These are phyloP conservation scores for Lophium mytilinum DNA, from an alignment of 495 filamentous ascomycete species.

Conservation along the genomic window DNA sequence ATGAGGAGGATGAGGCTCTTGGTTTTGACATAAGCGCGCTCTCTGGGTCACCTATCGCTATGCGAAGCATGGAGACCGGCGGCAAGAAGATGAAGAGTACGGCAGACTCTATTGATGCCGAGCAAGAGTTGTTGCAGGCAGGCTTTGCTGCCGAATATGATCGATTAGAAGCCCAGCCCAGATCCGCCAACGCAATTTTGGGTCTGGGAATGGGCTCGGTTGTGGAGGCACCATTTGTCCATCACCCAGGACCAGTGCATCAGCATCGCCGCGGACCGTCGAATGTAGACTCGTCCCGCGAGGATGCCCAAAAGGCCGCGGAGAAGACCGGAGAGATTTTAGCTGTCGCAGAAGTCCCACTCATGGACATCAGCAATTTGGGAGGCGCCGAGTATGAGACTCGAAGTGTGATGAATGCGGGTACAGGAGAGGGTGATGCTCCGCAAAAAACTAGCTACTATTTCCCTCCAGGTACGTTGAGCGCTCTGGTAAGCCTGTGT, in stretches of 20 bases:
- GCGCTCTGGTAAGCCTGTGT: conserved; percentile 6
- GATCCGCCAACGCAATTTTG: background rate
- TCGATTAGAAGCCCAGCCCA: conserved; percentile 15
- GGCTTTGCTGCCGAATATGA: conserved; percentile 25
- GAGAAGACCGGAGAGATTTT: conserved; percentile 22
- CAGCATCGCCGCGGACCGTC: conserved; percentile 8
- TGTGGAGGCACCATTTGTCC: conserved; percentile 15
- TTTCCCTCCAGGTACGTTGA: conserved; percentile 19
- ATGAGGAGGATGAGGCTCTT: conserved; percentile 19
- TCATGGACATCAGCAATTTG: conserved; percentile 18
- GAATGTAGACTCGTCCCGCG: conserved; percentile 1
- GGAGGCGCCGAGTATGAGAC: conserved; percentile 13
- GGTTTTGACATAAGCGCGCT: conserved; percentile 24
- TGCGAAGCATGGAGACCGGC: conserved; percentile 11
- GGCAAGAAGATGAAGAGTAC: conserved; percentile 1
- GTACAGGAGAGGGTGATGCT: background rate
- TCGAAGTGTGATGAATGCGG: conserved; percentile 7
- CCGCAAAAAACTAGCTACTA: conserved; percentile 24
- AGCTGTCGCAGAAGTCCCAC: conserved; percentile 17
- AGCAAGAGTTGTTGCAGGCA: conserved; percentile 10
- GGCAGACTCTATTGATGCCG: conserved; percentile 11
- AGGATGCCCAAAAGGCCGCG: conserved; percentile 16
- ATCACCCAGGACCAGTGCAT: background rate
- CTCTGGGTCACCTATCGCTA: conserved; percentile 10
- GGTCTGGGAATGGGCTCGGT: conserved; percentile 21